A percentile compares a stretch with the other conserved stretches of the same genome.
These are phyloP conservation scores for Poronia punctata DNA, from an alignment of 495 filamentous ascomycete genomes.

Conservation along the genomic window DNA sequence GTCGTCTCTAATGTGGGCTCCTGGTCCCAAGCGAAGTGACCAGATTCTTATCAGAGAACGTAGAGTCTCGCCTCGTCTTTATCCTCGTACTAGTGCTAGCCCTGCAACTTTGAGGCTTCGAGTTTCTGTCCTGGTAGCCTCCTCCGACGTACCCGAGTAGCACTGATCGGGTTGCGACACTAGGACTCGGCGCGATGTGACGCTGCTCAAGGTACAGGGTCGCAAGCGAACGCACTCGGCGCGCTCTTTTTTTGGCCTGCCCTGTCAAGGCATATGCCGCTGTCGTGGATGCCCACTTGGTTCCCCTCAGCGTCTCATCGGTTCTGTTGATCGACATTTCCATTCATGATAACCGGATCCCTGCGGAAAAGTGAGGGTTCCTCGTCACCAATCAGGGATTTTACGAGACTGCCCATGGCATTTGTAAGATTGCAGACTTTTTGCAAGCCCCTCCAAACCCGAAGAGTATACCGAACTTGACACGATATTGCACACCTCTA, in stretches of 20 bases:
- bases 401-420: no score
- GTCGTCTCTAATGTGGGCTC: no score
- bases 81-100: no score
- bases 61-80: no score
- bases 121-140: conserved; percentile 3
- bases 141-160: conserved; percentile 1
- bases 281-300: conserved; percentile 3
- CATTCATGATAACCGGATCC: background rate
- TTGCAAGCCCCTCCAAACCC: no score
- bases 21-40: no score
- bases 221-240: background rate
- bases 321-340: conserved; percentile 7
- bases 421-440: no score
- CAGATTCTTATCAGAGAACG: no score
- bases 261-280: conserved; percentile 7
- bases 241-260: conserved; percentile 3
- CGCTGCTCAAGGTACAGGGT: conserved; percentile 1
- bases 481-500: conserved; percentile 1
- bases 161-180: conserved; percentile 6
- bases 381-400: no score
- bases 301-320: conserved; percentile 2
- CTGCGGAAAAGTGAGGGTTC: background rate
- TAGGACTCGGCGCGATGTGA: background rate
- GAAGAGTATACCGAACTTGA: conserved; percentile 4
- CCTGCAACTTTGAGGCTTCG: no score